These are phyloP conservation scores for Fusarium sp. DNA, from an alignment of 2,329 filamentous ascomycete genomes.

Conservation along the genomic window DNA sequence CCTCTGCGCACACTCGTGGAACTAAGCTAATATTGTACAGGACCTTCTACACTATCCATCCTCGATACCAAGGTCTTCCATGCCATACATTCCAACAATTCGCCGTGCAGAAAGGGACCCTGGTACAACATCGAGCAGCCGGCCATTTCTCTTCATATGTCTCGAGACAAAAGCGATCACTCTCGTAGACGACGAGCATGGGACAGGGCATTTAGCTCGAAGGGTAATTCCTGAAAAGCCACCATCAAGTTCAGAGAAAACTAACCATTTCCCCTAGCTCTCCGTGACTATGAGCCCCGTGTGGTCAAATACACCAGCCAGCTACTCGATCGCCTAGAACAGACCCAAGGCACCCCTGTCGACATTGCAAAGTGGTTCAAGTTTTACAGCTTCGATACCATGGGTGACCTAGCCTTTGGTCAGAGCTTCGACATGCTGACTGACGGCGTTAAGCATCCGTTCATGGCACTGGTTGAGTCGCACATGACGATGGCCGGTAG, in stretches of 20 bases:
- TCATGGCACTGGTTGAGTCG: neutral
- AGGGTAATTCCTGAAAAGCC: fast-evolving
- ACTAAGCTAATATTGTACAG: neutral
- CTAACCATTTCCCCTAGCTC: neutral
- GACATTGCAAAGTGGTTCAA: neutral
- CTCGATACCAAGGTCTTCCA: neutral
- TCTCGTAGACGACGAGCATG: neutral
- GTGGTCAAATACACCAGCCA: neutral
- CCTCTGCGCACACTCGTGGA: fast-evolving
- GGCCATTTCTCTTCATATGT: neutral
- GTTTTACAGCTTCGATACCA: neutral
- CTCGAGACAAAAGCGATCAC: neutral
- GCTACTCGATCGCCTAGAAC: neutral
- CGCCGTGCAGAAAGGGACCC: neutral
- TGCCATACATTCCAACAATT: neutral
- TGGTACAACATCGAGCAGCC: neutral
- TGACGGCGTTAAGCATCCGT: neutral
- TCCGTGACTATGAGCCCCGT: neutral
- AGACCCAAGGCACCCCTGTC: fast-evolving
- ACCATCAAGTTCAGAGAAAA: fast-evolving
- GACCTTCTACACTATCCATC: neutral
- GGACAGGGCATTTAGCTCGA: neutral
- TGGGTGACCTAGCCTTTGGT: neutral
- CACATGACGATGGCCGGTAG: neutral
- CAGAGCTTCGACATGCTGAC: neutral